Evolutionary conservation across 371 early-diverging fungal genomes (phyloP).

Genomic region (Mucor mucedo): DNA sequence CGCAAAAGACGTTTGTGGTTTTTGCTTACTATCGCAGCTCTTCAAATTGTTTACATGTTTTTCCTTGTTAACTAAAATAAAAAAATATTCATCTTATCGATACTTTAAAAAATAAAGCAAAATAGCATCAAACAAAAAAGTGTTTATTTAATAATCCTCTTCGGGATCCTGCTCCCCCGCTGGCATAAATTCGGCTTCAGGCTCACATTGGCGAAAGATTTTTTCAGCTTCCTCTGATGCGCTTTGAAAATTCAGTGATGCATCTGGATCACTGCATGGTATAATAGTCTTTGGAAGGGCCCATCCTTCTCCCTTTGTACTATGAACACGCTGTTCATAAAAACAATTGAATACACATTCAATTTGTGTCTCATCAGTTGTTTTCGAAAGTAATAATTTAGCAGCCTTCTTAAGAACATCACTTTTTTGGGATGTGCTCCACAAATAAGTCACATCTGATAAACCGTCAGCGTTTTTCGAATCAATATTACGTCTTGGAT

Average conservation of each 20-base stretch:
- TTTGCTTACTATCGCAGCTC: constrained; percentile 81
- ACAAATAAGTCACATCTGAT: constrained; percentile 39
- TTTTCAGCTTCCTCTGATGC: constrained; percentile 53
- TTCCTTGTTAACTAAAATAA: constrained; percentile 62
- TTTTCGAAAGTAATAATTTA: constrained; percentile 33
- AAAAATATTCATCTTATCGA: constrained; percentile 6
- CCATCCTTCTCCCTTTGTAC: constrained; percentile 23
- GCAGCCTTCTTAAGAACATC: constrained; percentile 28
- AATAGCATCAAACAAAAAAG: neutral
- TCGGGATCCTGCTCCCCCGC: constrained; percentile 53
- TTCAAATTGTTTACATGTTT: constrained; percentile 85
- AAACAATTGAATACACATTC: constrained; percentile 32
- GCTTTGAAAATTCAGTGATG: constrained; percentile 53
- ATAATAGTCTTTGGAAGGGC: constrained; percentile 53
- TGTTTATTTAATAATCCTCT: constrained; percentile 29
- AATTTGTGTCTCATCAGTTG: neutral
- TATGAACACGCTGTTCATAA: constrained; percentile 54
- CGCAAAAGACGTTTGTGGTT: constrained; percentile 88
- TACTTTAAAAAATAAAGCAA: constrained; percentile 2
- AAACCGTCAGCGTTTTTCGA: neutral
- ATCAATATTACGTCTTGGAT: neutral
- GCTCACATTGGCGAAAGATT: constrained; percentile 54
- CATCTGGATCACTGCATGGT: constrained; percentile 49
- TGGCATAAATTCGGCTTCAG: constrained; percentile 62
- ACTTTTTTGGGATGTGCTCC: constrained; percentile 35